A percentile compares a stretch with the other conserved stretches of the same genome.
Conservation (phyloP, 352 stramenopile species). For the Pythium aristosporum region DNA sequence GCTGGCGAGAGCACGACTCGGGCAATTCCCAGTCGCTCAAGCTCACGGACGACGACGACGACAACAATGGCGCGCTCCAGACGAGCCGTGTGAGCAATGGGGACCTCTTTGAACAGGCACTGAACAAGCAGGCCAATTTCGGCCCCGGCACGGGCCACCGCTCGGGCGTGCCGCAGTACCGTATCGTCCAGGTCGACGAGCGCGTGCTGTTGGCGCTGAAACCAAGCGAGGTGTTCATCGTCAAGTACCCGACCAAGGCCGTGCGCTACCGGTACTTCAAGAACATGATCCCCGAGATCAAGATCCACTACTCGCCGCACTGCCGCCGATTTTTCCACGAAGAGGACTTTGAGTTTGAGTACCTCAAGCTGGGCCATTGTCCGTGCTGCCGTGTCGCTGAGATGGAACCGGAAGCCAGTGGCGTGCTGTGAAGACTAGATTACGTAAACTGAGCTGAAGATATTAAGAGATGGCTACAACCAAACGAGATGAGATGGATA, state of each 20-base stretch:
- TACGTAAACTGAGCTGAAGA: not conserved
- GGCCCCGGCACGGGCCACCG: conserved; percentile 46
- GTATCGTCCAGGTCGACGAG: conserved; percentile 76
- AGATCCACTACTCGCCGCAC: conserved; percentile 86
- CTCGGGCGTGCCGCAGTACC: conserved; percentile 54
- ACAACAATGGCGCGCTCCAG: conserved; percentile 28
- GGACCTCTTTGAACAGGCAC: conserved; percentile 81
- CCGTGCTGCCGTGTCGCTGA: conserved; percentile 85
- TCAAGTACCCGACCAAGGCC: conserved; percentile 66
- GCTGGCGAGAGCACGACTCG: conserved; percentile 63
- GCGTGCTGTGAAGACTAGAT: not conserved
- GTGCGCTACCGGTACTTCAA: conserved; percentile 81
- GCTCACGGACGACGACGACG: conserved; percentile 63
- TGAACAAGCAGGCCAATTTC: conserved; percentile 83
- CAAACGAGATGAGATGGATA: not conserved
- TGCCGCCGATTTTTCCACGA: conserved; percentile 95
- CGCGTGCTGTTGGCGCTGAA: conserved; percentile 64
- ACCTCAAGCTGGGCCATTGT: conserved; percentile 85
- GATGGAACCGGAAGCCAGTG: conserved; percentile 29
- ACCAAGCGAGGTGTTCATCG: conserved; percentile 85
- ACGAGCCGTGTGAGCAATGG: conserved; percentile 34
- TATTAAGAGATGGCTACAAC: not conserved
- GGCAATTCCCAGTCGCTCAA: conserved; percentile 81
- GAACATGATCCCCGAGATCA: conserved; percentile 94
- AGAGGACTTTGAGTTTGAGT: conserved; percentile 95